A percentile compares a stretch with the other conserved stretches of the same genome.
These are phyloP conservation scores for Fusarium napiforme DNA, from an alignment of 2,329 filamentous ascomycete genomes.

Conservation along the genomic window DNA sequence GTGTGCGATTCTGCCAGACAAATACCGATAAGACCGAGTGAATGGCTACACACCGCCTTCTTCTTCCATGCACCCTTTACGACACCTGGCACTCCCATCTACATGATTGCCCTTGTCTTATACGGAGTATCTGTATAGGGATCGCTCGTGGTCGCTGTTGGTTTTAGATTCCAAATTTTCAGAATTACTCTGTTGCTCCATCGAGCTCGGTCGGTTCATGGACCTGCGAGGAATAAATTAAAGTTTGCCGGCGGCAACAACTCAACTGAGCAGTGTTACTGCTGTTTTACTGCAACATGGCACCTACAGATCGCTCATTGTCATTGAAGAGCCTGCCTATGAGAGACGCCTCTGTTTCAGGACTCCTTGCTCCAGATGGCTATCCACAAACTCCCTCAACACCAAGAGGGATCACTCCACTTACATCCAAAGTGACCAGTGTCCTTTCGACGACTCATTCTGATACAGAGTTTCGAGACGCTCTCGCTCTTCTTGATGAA, in stretches of 20 bases:
- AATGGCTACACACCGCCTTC: slow-evolving; percentile 39
- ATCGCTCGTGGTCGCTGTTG: not conserved
- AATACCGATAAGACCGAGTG: slow-evolving; percentile 34
- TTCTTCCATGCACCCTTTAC: slow-evolving; percentile 30
- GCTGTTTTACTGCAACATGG: slow-evolving; percentile 16
- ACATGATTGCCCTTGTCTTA: slow-evolving; percentile 7
- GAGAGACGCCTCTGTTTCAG: slow-evolving; percentile 42
- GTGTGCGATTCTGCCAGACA: slow-evolving; percentile 43
- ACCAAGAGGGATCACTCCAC: slow-evolving; percentile 66
- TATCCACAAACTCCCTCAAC: slow-evolving; percentile 81
- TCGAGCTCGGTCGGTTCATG: not conserved
- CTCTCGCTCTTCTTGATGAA: slow-evolving; percentile 80
- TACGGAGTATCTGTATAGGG: not conserved
- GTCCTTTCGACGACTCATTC: slow-evolving; percentile 93
- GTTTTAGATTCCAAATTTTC: not conserved
- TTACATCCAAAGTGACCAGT: slow-evolving; percentile 83
- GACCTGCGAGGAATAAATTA: slow-evolving; percentile 17
- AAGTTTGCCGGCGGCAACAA: not conserved
- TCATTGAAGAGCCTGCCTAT: slow-evolving; percentile 37
- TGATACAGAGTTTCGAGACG: slow-evolving; percentile 90
- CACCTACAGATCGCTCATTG: slow-evolving; percentile 35
- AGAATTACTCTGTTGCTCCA: not conserved
- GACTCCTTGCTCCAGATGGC: slow-evolving; percentile 80
- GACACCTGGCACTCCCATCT: slow-evolving; percentile 40
- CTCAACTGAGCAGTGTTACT: not conserved